These are phyloP conservation scores for Actinomucor elegans DNA, from an alignment of 371 early-diverging fungal genomes.

Conservation along the genomic window DNA sequence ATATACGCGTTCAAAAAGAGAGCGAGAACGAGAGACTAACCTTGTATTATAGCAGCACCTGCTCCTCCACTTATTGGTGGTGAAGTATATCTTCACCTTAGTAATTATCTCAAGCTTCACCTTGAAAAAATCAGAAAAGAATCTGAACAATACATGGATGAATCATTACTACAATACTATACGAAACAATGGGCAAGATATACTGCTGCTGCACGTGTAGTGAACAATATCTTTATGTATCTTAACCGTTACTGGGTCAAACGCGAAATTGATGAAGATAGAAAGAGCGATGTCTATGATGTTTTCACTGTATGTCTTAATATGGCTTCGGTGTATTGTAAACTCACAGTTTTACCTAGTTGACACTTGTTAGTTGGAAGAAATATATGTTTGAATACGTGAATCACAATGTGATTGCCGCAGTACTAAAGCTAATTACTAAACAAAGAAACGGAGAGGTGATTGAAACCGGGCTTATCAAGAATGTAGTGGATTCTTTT, in stretches of 20 bases:
- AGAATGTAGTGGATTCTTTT: slow-evolving; percentile 88
- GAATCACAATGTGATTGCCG: slow-evolving; percentile 76
- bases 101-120: slow-evolving; percentile 73
- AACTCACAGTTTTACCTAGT: too few species aligned
- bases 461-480: slow-evolving; percentile 83
- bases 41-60: slow-evolving; percentile 12
- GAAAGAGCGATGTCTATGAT: slow-evolving; percentile 83
- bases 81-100: slow-evolving; percentile 80
- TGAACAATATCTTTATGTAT: slow-evolving; percentile 92
- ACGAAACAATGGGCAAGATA: slow-evolving; percentile 87
- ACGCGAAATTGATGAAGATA: slow-evolving; percentile 92
- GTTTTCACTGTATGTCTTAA: slow-evolving; percentile 94
- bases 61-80: slow-evolving; percentile 84
- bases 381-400: slow-evolving; percentile 81
- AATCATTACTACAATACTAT: slow-evolving; percentile 83
- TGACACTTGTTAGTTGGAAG: slow-evolving; percentile 86
- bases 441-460: slow-evolving; percentile 89
- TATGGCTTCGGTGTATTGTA: too few species aligned
- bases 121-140: slow-evolving; percentile 59
- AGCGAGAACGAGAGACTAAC: background rate
- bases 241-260: slow-evolving; percentile 97
- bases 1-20: background rate
- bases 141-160: slow-evolving; percentile 70
- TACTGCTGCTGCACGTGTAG: slow-evolving; percentile 78
- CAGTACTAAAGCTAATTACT: slow-evolving; percentile 81